These are phyloP conservation scores for Aspergillus pseudoviridinutans DNA, from an alignment of 2,329 filamentous ascomycete genomes.

Conservation along the genomic window DNA sequence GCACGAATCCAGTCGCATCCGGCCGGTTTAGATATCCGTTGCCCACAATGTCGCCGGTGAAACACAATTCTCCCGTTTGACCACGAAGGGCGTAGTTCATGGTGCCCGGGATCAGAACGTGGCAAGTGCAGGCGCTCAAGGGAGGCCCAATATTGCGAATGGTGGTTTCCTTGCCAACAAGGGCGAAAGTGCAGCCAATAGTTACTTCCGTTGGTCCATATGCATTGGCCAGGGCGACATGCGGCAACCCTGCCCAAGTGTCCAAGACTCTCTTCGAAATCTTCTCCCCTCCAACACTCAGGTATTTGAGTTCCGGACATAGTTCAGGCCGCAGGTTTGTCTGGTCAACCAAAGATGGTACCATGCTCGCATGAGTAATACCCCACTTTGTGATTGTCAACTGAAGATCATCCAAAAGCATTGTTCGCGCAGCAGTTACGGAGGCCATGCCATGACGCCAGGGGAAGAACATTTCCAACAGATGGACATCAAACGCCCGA, in stretches of 20 bases:
- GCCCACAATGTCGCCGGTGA: slow-evolving; percentile 25
- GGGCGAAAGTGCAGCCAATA: slow-evolving; percentile 29
- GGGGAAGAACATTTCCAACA: slow-evolving; percentile 28
- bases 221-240: slow-evolving; percentile 26
- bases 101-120: slow-evolving; percentile 26
- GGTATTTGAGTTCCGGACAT: slow-evolving; percentile 24
- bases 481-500: slow-evolving; percentile 31
- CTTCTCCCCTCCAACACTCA: slow-evolving; percentile 35
- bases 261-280: slow-evolving; percentile 31
- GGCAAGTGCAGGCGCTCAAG: slow-evolving; percentile 19
- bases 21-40: slow-evolving; percentile 28
- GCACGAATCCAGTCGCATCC: slow-evolving; percentile 21
- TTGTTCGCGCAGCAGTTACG: slow-evolving; percentile 21
- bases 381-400: slow-evolving; percentile 22
- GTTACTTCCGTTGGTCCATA: slow-evolving; percentile 36
- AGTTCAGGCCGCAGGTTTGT: slow-evolving; percentile 18
- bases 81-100: slow-evolving; percentile 21
- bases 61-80: slow-evolving; percentile 27
- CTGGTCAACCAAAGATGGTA: slow-evolving; percentile 25
- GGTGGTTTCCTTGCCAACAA: slow-evolving; percentile 20
- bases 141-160: slow-evolving; percentile 30
- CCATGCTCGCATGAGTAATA: slow-evolving; percentile 30
- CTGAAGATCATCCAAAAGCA: slow-evolving; percentile 26
- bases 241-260: slow-evolving; percentile 24
- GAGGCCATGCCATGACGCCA: slow-evolving; percentile 28